These are phyloP conservation scores for Rhypophila decipiens DNA, from an alignment of 495 filamentous ascomycete species.

Conservation along the genomic window DNA sequence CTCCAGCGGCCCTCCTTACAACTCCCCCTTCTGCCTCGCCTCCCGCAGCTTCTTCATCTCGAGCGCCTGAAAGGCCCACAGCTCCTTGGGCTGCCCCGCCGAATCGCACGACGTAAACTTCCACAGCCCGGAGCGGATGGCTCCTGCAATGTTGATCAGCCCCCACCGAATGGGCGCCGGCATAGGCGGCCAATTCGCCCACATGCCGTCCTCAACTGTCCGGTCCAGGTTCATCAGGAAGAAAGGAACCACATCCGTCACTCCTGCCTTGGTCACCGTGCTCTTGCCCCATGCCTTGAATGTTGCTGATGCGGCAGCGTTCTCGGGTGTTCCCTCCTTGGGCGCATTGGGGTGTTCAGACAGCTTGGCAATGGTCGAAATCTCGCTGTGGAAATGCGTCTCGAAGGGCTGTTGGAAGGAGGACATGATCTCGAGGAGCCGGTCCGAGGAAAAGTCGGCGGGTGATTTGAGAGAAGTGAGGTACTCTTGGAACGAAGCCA, in stretches of 20 bases:
- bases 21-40: constrained; percentile 23
- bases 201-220: constrained; percentile 47
- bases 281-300: constrained; percentile 45
- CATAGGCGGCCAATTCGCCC: constrained; percentile 46
- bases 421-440: constrained; percentile 42
- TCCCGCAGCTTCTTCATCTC: constrained; percentile 10
- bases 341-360: constrained; percentile 41
- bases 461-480: constrained; percentile 28
- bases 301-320: constrained; percentile 19
- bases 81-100: constrained; percentile 32
- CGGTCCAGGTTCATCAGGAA: constrained; percentile 52
- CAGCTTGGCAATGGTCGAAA: constrained; percentile 43
- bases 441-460: constrained; percentile 32
- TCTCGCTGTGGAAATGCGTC: constrained; percentile 48
- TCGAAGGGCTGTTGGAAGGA: constrained; percentile 42
- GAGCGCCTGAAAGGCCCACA: constrained; percentile 29
- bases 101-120: constrained; percentile 46
- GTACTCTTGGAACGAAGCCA: constrained; percentile 43
- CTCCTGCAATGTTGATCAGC: constrained; percentile 38
- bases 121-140: constrained; percentile 43
- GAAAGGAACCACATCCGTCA: constrained; percentile 47
- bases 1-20: neutral
- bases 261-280: constrained; percentile 44
- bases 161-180: constrained; percentile 42
- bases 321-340: constrained; percentile 29